Evolutionary conservation across 768 basidiomycete species (phyloP).

Genomic region (Hemileccinum impolitum): DNA sequence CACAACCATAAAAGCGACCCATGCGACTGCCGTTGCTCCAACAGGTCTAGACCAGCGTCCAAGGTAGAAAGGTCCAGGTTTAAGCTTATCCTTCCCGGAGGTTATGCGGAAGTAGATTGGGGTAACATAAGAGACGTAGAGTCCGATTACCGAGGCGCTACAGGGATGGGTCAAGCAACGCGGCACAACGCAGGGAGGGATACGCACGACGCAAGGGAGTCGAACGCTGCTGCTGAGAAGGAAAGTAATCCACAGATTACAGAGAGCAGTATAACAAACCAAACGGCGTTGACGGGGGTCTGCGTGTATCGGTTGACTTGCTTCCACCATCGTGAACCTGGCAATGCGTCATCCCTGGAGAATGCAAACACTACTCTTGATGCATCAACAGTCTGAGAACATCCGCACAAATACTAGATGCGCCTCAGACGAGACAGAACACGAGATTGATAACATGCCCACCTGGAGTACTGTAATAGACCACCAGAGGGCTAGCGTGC

Average conservation of each 20-base stretch:
- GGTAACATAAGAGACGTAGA: conserved; percentile 37
- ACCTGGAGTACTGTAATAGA: conserved; percentile 43
- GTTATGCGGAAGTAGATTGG: conserved; percentile 37
- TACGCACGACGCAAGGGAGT: conserved; percentile 35
- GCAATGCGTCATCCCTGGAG: conserved; percentile 36
- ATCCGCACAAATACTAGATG: neutral
- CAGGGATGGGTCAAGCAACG: no score
- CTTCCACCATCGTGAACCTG: conserved; percentile 30
- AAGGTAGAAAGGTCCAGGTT: conserved; percentile 35
- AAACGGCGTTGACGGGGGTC: conserved; percentile 38
- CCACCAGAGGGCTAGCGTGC: conserved; percentile 44
- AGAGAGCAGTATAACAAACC: conserved; percentile 34
- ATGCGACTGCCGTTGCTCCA: conserved; percentile 24
- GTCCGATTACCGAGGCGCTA: conserved; percentile 31
- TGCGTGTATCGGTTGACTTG: conserved; percentile 28
- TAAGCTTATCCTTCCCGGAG: conserved; percentile 28
- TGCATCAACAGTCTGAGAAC: conserved; percentile 43
- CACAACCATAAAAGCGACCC: conserved; percentile 34
- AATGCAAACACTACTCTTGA: conserved; percentile 47
- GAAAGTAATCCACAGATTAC: conserved; percentile 30
- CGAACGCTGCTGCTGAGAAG: conserved; percentile 20
- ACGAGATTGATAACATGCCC: neutral
- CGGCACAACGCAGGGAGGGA: neutral
- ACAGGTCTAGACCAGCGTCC: conserved; percentile 30
- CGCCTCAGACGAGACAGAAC: neutral